A percentile compares a stretch with the other conserved stretches of the same genome.
Conservation (phyloP, 768 basidiomycete species). For the Cubamyces sp. region DNA sequence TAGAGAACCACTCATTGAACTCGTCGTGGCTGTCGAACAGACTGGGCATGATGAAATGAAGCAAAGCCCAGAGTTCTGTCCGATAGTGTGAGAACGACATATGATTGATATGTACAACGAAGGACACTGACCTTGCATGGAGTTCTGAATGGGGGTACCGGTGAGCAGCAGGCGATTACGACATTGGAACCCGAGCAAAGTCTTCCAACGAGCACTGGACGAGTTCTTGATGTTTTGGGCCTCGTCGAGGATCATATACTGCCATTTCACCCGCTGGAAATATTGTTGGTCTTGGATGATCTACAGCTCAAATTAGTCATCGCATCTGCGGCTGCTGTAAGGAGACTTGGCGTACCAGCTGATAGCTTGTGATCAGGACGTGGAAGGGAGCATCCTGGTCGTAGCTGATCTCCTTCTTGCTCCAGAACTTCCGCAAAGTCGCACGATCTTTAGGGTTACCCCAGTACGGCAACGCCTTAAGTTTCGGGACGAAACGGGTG, state of each 20-base stretch:
- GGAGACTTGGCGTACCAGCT: slow-evolving; percentile 61
- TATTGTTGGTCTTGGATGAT: slow-evolving; percentile 97
- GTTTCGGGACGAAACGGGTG: slow-evolving; percentile 89
- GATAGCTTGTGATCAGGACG: slow-evolving; percentile 95
- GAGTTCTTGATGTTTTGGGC: slow-evolving; percentile 99
- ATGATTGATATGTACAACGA: not conserved
- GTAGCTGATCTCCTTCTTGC: slow-evolving; percentile 95
- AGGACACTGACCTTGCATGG: slow-evolving; percentile 84
- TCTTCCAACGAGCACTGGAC: slow-evolving; percentile 95
- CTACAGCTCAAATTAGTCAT: slow-evolving; percentile 40
- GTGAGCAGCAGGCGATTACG: slow-evolving; percentile 93
- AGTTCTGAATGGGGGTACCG: slow-evolving; percentile 98
- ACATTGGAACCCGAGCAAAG: slow-evolving; percentile 92
- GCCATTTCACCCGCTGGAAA: slow-evolving; percentile 97
- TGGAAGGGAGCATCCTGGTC: slow-evolving; percentile 96
- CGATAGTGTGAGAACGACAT: not conserved
- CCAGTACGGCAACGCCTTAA: slow-evolving; percentile 98
- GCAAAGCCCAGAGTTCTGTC: slow-evolving; percentile 93
- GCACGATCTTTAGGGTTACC: slow-evolving; percentile 95
- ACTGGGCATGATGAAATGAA: slow-evolving; percentile 99
- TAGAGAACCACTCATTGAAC: slow-evolving; percentile 99
- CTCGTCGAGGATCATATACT: slow-evolving; percentile 99
- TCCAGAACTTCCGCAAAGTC: slow-evolving; percentile 96
- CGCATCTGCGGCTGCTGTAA: not conserved
- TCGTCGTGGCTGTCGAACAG: slow-evolving; percentile 99